phyloP scores from a whole-genome alignment of 139 green algal genomes.

The Auxenochlorella pyrenoidosa region DNA sequence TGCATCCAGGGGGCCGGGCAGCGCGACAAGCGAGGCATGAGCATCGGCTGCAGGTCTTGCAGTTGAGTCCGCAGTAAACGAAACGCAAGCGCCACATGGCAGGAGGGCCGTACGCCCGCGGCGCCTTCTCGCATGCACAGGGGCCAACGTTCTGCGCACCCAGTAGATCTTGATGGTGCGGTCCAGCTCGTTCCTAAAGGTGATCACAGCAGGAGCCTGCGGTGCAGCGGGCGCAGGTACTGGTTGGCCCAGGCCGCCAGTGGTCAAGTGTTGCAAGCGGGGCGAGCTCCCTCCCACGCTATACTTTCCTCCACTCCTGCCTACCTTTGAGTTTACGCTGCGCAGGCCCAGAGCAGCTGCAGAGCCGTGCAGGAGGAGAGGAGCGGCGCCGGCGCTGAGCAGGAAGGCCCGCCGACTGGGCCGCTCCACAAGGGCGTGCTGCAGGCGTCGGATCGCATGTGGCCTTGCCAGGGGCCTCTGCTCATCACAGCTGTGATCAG shows the following conservation, averaged over 20 bases:
- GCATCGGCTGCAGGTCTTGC: neutral
- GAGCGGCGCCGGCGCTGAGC: neutral
- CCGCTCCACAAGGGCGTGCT: too few relatives aligned
- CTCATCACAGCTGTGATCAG: too few relatives aligned
- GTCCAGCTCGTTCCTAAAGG: slow-evolving; percentile 20
- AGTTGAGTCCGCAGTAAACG: neutral
- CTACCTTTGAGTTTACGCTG: neutral
- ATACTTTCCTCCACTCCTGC: too few relatives aligned
- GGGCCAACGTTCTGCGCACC: neutral
- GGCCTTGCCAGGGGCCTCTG: too few relatives aligned
- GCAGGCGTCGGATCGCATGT: too few relatives aligned
- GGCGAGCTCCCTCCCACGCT: too few relatives aligned
- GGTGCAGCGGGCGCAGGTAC: neutral
- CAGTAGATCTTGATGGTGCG: slow-evolving; percentile 19
- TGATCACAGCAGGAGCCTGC: slow-evolving; percentile 2
- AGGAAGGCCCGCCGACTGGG: neutral
- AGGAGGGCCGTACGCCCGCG: too few relatives aligned
- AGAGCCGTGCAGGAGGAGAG: neutral
- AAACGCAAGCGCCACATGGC: neutral
- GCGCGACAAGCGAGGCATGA: neutral
- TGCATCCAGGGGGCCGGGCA: neutral
- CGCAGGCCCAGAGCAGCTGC: neutral
- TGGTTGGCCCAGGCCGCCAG: neutral
- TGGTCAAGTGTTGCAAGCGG: neutral
- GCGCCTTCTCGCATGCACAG: too few relatives aligned